A percentile compares a stretch with the other conserved stretches of the same genome.
phyloP scores from a whole-genome alignment of 768 basidiomycete species.

The Termitomyces heimii region DNA sequence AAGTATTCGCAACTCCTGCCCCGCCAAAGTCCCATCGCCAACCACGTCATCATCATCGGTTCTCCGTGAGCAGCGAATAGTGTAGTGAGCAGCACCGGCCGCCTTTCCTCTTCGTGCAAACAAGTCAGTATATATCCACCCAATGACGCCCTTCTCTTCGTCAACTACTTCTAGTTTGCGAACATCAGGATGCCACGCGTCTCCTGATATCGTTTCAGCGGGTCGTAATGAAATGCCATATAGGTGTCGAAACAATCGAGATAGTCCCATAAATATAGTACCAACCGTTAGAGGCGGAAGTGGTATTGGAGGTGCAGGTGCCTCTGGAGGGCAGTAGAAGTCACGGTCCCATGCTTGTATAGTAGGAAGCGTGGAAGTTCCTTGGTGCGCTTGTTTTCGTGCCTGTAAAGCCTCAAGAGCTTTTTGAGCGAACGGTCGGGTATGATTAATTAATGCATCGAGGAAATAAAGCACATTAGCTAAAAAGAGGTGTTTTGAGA shows the following conservation, averaged over 20 bases:
- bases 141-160: slow-evolving; percentile 79
- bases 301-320: slow-evolving; percentile 67
- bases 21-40: slow-evolving; percentile 48
- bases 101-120: slow-evolving; percentile 83
- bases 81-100: slow-evolving; percentile 94
- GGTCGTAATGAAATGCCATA: slow-evolving; percentile 86
- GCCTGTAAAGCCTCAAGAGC: slow-evolving; percentile 64
- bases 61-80: slow-evolving; percentile 89
- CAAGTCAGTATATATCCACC: slow-evolving; percentile 93
- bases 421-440: slow-evolving; percentile 65
- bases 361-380: slow-evolving; percentile 47
- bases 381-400: slow-evolving; percentile 73
- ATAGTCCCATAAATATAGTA: slow-evolving; percentile 81
- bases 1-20: slow-evolving; percentile 31
- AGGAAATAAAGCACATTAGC: slow-evolving; percentile 89
- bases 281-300: slow-evolving; percentile 79
- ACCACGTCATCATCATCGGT: slow-evolving; percentile 85
- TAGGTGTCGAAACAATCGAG: slow-evolving; percentile 76
- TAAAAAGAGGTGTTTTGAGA: slow-evolving; percentile 17
- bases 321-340: slow-evolving; percentile 81
- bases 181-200: slow-evolving; percentile 86
- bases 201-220: slow-evolving; percentile 60
- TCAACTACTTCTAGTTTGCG: slow-evolving; percentile 92
- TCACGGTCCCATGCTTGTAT: slow-evolving; percentile 98
- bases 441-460: slow-evolving; percentile 73